Conservation (phyloP, 2,329 filamentous ascomycete genomes). For the Chrysoporthe deuterocubensis region DNA sequence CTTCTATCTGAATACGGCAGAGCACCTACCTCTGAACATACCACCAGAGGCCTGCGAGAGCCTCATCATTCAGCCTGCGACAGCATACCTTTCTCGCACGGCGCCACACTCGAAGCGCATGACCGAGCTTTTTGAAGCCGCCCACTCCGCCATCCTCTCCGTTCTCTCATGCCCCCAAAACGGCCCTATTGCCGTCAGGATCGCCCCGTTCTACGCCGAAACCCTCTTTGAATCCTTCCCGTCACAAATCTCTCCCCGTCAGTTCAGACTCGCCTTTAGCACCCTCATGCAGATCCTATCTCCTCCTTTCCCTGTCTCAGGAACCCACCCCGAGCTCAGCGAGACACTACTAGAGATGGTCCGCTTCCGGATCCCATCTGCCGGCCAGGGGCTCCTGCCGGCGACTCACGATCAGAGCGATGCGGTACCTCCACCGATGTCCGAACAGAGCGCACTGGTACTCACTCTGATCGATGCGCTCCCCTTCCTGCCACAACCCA, state of each 20-base stretch:
- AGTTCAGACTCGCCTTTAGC: constrained; percentile 88
- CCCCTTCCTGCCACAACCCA: constrained; percentile 69
- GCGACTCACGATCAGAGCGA: constrained; percentile 44
- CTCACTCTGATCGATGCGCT: constrained; percentile 81
- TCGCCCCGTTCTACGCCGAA: constrained; percentile 84
- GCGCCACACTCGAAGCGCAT: constrained; percentile 50
- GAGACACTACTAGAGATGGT: constrained; percentile 81
- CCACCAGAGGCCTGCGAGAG: constrained; percentile 70
- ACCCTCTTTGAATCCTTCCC: constrained; percentile 82
- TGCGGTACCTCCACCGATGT: constrained; percentile 49
- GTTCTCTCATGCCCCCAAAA: constrained; percentile 82
- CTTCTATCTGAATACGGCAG: constrained; percentile 85
- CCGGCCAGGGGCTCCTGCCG: constrained; percentile 47
- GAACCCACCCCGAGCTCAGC: constrained; percentile 75
- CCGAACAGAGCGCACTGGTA: constrained; percentile 77
- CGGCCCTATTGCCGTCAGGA: constrained; percentile 67
- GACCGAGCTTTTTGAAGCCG: constrained; percentile 77
- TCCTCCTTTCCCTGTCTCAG: constrained; percentile 76
- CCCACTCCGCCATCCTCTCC: constrained; percentile 80
- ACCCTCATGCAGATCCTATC: constrained; percentile 81
- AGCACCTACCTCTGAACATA: constrained; percentile 77
- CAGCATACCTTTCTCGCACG: constrained; percentile 67
- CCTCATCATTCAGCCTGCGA: constrained; percentile 74
- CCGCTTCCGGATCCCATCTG: constrained; percentile 64
- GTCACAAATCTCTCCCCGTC: constrained; percentile 74